These are phyloP conservation scores for Madurella mycetomatis DNA, from an alignment of 2,329 filamentous ascomycete genomes.

Conservation along the genomic window DNA sequence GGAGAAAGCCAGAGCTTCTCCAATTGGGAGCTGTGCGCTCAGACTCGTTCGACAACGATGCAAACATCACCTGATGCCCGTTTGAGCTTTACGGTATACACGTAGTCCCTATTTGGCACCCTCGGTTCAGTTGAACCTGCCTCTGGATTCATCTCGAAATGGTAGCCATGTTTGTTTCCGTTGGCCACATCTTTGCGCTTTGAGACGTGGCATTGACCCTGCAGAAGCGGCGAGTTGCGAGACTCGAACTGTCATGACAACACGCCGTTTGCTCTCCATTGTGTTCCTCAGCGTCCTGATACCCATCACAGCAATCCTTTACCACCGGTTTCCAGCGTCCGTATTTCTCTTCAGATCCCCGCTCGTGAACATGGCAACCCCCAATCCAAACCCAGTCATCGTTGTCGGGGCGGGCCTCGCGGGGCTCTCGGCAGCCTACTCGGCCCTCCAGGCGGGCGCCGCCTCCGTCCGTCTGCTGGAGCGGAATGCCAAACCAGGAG, in stretches of 20 bases:
- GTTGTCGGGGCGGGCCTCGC: conserved; percentile 63
- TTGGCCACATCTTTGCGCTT: not conserved
- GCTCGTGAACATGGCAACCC: conserved; percentile 11
- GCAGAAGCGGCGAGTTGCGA: not conserved
- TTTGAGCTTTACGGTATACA: not conserved
- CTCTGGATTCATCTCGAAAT: too few species aligned
- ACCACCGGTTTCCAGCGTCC: conserved; percentile 16
- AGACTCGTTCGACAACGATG: conserved; percentile 2
- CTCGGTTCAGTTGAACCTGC: too few species aligned
- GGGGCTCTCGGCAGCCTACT: conserved; percentile 55
- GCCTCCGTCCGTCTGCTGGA: conserved; percentile 54
- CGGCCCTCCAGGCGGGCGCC: conserved; percentile 49
- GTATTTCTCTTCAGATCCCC: conserved; percentile 1
- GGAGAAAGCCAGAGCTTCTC: too few species aligned
- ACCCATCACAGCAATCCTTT: conserved; percentile 23
- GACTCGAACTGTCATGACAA: conserved; percentile 11
- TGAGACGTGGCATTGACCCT: not conserved
- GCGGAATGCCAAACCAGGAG: conserved; percentile 54
- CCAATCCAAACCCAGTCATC: conserved; percentile 39
- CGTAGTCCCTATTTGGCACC: too few species aligned
- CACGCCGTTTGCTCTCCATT: conserved; percentile 6
- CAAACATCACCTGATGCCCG: conserved; percentile 12
- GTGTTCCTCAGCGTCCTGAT: conserved; percentile 19
- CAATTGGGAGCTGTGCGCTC: too few species aligned
- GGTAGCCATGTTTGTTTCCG: too few species aligned